Percentiles rank a stretch among this genome's conserved stretches.
These are phyloP conservation scores for Solanum sitiens DNA, from an alignment of 257 asterid species.

Conservation along the genomic window DNA sequence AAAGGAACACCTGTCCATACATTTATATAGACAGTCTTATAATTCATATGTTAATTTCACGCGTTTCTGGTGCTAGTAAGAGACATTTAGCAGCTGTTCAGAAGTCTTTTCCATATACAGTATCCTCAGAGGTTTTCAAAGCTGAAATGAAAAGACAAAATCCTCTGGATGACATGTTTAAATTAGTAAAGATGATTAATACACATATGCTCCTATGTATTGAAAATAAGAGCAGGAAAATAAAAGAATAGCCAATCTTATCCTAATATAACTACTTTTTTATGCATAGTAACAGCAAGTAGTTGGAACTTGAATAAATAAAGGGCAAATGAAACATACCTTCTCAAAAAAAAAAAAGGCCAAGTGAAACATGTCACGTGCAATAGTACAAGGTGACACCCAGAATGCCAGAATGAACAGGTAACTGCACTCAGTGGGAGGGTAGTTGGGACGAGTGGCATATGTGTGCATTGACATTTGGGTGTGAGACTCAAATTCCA, in stretches of 20 bases:
- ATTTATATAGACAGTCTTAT: background rate
- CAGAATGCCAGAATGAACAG: background rate
- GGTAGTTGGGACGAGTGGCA: background rate
- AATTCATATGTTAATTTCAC: background rate
- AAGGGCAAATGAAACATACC: background rate
- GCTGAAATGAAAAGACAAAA: background rate
- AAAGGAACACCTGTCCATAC: background rate
- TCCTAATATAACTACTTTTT: background rate
- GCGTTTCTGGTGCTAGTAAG: background rate
- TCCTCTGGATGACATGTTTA: background rate
- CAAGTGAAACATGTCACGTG: background rate
- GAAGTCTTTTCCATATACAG: background rate
- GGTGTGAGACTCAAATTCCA: background rate
- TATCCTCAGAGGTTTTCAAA: background rate
- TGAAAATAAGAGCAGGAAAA: background rate
- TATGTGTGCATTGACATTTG: background rate
- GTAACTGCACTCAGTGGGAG: background rate
- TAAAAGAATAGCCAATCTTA: background rate
- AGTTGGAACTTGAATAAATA: background rate
- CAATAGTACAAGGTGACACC: background rate
- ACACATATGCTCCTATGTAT: background rate
- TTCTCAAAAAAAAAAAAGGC: background rate
- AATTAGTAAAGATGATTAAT: background rate
- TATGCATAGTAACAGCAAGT: background rate
- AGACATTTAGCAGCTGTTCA: background rate